These are phyloP conservation scores for Ploettnerulaceae sp. DNA, from an alignment of 2,329 filamentous ascomycete genomes.

Conservation along the genomic window DNA sequence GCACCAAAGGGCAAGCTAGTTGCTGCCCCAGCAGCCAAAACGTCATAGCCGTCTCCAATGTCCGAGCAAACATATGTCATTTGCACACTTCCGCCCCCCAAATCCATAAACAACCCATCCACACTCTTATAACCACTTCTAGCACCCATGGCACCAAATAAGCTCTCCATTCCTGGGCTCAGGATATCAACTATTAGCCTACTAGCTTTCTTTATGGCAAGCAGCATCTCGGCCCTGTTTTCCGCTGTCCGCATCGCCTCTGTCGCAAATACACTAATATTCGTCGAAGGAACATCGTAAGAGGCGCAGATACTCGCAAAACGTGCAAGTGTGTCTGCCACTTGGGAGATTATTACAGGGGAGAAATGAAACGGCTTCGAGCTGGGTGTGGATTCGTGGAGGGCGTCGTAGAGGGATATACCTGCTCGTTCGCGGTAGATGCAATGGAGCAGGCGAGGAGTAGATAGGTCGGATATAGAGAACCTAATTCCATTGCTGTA, in stretches of 20 bases:
- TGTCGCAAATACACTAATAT: slow-evolving; percentile 76
- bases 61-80: slow-evolving; percentile 59
- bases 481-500: slow-evolving; percentile 86
- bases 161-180: slow-evolving; percentile 73
- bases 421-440: slow-evolving; percentile 72
- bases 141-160: slow-evolving; percentile 78
- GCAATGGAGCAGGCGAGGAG: slow-evolving; percentile 68
- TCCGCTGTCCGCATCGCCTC: slow-evolving; percentile 80
- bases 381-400: slow-evolving; percentile 47
- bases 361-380: slow-evolving; percentile 41
- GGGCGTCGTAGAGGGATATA: slow-evolving; percentile 84
- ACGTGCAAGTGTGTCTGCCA: slow-evolving; percentile 60
- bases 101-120: slow-evolving; percentile 66
- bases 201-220: slow-evolving; percentile 56
- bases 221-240: slow-evolving; percentile 66
- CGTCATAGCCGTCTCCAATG: slow-evolving; percentile 40
- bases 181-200: slow-evolving; percentile 69
- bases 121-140: slow-evolving; percentile 59
- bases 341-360: slow-evolving; percentile 54
- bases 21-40: slow-evolving; percentile 49
- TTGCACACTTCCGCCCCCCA: slow-evolving; percentile 66
- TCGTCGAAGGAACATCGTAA: slow-evolving; percentile 59
- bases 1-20: slow-evolving; percentile 58
- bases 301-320: slow-evolving; percentile 68
- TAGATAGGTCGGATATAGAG: slow-evolving; percentile 77